Evolutionary conservation across 768 basidiomycete genomes (phyloP).

Genomic region (Lactifluus subvellereus): DNA sequence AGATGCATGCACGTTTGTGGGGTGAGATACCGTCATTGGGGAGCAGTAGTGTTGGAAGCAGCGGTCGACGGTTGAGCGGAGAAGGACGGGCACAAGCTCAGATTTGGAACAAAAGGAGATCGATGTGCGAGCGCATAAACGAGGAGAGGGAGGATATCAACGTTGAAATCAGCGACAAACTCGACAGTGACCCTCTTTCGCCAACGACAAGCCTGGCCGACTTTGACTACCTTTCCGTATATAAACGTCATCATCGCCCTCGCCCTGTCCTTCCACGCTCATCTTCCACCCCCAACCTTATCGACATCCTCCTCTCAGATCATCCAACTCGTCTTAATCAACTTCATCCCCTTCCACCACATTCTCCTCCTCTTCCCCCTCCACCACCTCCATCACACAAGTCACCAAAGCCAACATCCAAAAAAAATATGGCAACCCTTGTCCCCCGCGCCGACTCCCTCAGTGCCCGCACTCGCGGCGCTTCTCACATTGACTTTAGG

Average conservation of each 20-base stretch:
- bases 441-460: constrained; percentile 63
- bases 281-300: constrained; percentile 21
- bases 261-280: constrained; percentile 13
- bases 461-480: constrained; percentile 68
- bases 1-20: constrained; percentile 20
- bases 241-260: constrained; percentile 25
- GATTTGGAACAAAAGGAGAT: constrained; percentile 20
- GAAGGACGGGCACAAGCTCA: constrained; percentile 1
- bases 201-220: constrained; percentile 8
- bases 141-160: constrained; percentile 21
- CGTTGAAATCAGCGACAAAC: neutral
- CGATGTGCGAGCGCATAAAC: constrained; percentile 22
- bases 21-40: constrained; percentile 1
- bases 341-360: constrained; percentile 31
- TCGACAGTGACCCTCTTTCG: constrained; percentile 4
- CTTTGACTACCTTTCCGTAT: constrained; percentile 16
- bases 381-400: neutral
- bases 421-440: constrained; percentile 35
- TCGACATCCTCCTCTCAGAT: constrained; percentile 22
- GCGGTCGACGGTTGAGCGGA: constrained; percentile 9
- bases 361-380: neutral
- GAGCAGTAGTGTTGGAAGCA: neutral
- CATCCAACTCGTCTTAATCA: constrained; percentile 20
- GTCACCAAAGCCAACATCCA: neutral
- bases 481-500: constrained; percentile 90